A percentile compares a stretch with the other conserved stretches of the same genome.
These are phyloP conservation scores for Kondoa malvinella DNA, from an alignment of 768 basidiomycete species.

Conservation along the genomic window DNA sequence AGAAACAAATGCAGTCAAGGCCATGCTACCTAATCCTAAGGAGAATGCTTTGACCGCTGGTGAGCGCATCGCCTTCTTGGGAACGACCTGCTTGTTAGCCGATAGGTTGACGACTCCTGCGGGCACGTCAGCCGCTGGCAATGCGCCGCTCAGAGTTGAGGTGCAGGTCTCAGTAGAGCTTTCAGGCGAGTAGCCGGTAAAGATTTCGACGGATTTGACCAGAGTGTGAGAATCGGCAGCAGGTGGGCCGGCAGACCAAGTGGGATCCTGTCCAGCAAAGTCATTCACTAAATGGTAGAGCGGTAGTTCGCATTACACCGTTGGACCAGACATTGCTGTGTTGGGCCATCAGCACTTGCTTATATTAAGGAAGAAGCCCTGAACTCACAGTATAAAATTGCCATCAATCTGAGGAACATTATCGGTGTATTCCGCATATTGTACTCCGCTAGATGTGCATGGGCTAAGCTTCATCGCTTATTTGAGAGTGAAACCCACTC, in stretches of 20 bases:
- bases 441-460: not conserved
- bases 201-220: not conserved
- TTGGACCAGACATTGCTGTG: not conserved
- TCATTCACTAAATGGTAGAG: too few species aligned
- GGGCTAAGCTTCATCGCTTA: not conserved
- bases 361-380: too few species aligned
- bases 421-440: not conserved
- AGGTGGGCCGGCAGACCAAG: not conserved
- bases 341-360: too few species aligned
- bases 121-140: too few species aligned
- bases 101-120: too few species aligned
- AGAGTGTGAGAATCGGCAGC: not conserved
- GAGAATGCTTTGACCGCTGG: too few species aligned
- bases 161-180: not conserved
- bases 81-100: too few species aligned
- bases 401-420: not conserved
- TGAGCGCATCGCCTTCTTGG: too few species aligned
- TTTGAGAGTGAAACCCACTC: not conserved
- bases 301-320: too few species aligned
- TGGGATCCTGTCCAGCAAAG: too few species aligned
- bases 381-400: not conserved
- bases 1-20: too few species aligned
- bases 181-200: not conserved
- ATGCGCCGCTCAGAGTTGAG: not conserved
- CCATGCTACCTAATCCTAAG: too few species aligned